Evolutionary conservation across 1,284 basidiomycete genomes (phyloP).

Genomic region (Sanguinoderma infundibulare): DNA sequence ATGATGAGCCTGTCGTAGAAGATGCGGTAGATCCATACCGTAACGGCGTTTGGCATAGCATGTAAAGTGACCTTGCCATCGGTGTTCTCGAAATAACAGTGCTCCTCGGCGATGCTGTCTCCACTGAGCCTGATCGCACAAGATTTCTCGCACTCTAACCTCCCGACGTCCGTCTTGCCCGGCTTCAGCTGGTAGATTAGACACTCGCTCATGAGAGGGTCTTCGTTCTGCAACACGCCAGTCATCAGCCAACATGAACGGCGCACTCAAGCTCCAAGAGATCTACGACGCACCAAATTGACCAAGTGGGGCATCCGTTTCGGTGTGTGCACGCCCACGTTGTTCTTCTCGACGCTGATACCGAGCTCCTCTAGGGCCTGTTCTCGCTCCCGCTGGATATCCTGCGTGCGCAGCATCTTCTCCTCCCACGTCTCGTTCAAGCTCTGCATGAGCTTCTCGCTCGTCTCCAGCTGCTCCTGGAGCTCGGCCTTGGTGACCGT

Average conservation of each 20-base stretch:
- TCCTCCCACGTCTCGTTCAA: conserved; percentile 99
- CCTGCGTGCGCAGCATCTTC: conserved; percentile 91
- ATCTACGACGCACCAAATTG: conserved; percentile 72
- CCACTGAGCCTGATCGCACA: conserved; percentile 95
- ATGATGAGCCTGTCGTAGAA: background rate
- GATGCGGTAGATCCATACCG: conserved; percentile 55
- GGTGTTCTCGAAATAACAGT: conserved; percentile 89
- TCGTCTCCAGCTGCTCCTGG: conserved; percentile 95
- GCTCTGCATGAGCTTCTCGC: conserved; percentile 96
- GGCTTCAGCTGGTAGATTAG: conserved; percentile 94
- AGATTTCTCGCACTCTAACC: conserved; percentile 77
- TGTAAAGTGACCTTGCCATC: conserved; percentile 88
- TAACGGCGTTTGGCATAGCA: conserved; percentile 80
- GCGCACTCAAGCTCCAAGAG: background rate
- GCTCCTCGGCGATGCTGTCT: conserved; percentile 88
- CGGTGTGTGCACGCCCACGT: conserved; percentile 98
- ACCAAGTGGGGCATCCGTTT: conserved; percentile 98
- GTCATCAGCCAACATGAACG: conserved; percentile 12
- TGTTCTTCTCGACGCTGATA: conserved; percentile 96
- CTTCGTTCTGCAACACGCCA: conserved; percentile 72
- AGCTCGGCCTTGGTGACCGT: conserved; percentile 96
- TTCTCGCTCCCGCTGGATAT: conserved; percentile 95
- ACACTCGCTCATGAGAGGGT: conserved; percentile 91
- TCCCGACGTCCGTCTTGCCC: conserved; percentile 83
- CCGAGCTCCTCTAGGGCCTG: conserved; percentile 97